Evolutionary conservation across 2,329 filamentous ascomycete species (phyloP).

Genomic region (Paraconiothyrium sp.): DNA sequence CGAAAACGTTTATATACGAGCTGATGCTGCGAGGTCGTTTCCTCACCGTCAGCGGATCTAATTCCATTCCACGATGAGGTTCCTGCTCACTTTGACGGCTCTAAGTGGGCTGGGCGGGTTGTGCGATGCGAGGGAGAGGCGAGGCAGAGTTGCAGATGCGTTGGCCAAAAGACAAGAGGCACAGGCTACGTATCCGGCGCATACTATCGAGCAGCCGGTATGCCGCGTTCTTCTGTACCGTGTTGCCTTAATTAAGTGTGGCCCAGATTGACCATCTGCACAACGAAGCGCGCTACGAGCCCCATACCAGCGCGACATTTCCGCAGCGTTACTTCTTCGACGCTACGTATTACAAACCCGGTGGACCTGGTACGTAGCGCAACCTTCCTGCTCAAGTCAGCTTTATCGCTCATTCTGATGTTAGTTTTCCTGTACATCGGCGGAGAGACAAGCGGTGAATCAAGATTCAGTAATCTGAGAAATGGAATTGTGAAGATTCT

Average conservation of each 20-base stretch:
- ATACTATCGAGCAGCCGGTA: conserved; percentile 40
- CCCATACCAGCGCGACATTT: conserved; percentile 60
- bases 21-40: background rate
- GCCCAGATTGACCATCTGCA: conserved; percentile 59
- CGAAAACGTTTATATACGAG: background rate
- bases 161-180: conserved; percentile 26
- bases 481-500: conserved; percentile 63
- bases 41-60: background rate
- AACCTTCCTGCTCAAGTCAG: no score
- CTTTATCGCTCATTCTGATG: no score
- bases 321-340: conserved; percentile 66
- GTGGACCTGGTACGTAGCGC: conserved; percentile 51
- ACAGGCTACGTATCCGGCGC: conserved; percentile 29
- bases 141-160: background rate
- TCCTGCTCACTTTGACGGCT: background rate
- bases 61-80: background rate
- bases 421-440: conserved; percentile 58
- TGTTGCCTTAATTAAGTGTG: background rate
- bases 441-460: conserved; percentile 56
- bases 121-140: background rate
- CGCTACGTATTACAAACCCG: conserved; percentile 62
- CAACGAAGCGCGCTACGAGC: conserved; percentile 50
- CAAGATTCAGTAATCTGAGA: conserved; percentile 50
- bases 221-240: background rate
- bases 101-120: background rate